Percentiles rank a stretch among this genome's conserved stretches.
Evolutionary conservation across 495 filamentous ascomycete species (phyloP).

Genomic region (Tuber brumale): DNA sequence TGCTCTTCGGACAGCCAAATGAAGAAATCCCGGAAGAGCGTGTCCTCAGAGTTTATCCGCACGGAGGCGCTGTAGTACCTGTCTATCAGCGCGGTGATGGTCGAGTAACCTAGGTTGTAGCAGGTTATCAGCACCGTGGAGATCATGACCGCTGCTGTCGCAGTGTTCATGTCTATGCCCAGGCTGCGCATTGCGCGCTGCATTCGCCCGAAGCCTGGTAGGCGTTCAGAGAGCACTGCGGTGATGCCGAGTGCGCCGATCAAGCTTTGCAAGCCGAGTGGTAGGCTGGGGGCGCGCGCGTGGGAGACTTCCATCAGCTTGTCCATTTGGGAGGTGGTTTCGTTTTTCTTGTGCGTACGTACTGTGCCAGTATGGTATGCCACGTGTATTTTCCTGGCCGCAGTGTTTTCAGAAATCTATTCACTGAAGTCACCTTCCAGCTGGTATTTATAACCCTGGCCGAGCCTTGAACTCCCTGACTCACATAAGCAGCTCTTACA

Average conservation of each 20-base stretch:
- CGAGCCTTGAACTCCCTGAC: not conserved
- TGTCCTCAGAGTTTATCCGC: slow-evolving; percentile 27
- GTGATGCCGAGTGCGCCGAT: slow-evolving; percentile 20
- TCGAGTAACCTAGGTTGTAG: slow-evolving; percentile 15
- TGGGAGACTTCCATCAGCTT: not conserved
- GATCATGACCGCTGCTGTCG: slow-evolving; percentile 20
- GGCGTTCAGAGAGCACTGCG: slow-evolving; percentile 24
- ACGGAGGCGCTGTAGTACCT: slow-evolving; percentile 29
- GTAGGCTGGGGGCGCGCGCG: not conserved
- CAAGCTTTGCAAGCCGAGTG: slow-evolving; percentile 17
- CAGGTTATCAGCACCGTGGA: slow-evolving; percentile 17
- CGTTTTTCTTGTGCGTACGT: not conserved
- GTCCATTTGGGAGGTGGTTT: not conserved
- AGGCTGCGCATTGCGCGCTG: slow-evolving; percentile 14
- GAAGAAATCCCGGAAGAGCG: slow-evolving; percentile 26
- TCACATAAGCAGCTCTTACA: not conserved
- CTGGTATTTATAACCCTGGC: not conserved
- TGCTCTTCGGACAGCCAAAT: slow-evolving; percentile 23
- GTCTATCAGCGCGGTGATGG: slow-evolving; percentile 20
- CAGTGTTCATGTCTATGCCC: slow-evolving; percentile 15
- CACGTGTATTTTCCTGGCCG: not conserved
- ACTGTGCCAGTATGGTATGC: not conserved
- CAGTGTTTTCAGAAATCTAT: not conserved
- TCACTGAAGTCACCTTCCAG: not conserved
- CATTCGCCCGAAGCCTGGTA: slow-evolving; percentile 20